These are phyloP conservation scores for Adansonia madagascariensis DNA, from an alignment of 441 rosid genomes.

Conservation along the genomic window DNA sequence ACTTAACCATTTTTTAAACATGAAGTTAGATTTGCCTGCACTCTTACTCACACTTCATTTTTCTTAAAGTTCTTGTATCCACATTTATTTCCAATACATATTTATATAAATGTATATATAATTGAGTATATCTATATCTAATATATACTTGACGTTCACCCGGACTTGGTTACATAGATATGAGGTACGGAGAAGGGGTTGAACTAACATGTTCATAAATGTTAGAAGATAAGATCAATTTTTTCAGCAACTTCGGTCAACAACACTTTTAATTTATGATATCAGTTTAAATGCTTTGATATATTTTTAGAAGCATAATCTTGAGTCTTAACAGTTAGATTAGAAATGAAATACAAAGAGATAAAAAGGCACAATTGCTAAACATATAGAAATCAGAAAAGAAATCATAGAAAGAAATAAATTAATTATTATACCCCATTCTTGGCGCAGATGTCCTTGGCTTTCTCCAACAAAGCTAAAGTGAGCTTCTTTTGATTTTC, in stretches of 20 bases:
- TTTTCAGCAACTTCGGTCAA: neutral
- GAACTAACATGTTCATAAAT: neutral
- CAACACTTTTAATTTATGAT: neutral
- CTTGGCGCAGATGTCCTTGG: conserved; percentile 54
- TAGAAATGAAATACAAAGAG: neutral
- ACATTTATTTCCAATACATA: too few species aligned
- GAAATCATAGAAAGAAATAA: neutral
- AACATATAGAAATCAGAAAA: neutral
- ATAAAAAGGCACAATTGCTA: neutral
- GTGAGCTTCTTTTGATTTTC: conserved; percentile 57
- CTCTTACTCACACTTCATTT: too few species aligned
- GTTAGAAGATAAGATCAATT: neutral
- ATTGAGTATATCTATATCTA: too few species aligned
- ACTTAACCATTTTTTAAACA: neutral
- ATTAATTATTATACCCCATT: conserved; percentile 52
- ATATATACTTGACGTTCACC: too few species aligned
- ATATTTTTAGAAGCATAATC: neutral
- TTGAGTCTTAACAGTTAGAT: neutral
- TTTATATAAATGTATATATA: too few species aligned
- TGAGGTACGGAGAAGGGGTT: neutral
- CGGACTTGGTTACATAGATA: too few species aligned
- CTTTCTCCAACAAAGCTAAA: conserved; percentile 47
- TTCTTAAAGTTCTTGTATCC: too few species aligned
- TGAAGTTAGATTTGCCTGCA: neutral
- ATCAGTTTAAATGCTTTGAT: neutral